Conservation (phyloP, 1,284 basidiomycete genomes). For the Veloboletus limbatus region DNA sequence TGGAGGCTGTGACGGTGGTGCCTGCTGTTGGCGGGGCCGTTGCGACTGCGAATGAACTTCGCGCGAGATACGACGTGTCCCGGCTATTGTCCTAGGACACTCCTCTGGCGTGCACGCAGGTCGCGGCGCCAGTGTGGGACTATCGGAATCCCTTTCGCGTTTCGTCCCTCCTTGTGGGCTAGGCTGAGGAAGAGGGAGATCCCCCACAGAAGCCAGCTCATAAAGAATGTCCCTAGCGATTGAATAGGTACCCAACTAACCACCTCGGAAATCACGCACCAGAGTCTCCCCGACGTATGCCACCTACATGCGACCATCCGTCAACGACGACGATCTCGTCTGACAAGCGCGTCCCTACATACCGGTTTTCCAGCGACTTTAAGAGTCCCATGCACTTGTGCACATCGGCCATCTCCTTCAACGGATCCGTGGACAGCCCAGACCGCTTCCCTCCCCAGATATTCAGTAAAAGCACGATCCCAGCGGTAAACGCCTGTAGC, state of each 20-base stretch:
- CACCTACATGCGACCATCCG: constrained; percentile 15
- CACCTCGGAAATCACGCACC: constrained; percentile 18
- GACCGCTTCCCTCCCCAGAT: constrained; percentile 54
- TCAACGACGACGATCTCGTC: not conserved
- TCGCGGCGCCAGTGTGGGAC: constrained; percentile 14
- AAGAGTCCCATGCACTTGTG: constrained; percentile 59
- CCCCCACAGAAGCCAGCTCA: constrained; percentile 64
- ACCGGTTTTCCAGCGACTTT: constrained; percentile 35
- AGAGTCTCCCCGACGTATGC: constrained; percentile 30
- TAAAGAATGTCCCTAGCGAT: constrained; percentile 59
- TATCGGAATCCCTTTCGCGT: constrained; percentile 58
- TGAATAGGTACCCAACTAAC: not conserved
- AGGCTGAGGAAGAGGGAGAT: constrained; percentile 57
- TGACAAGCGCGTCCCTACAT: not conserved
- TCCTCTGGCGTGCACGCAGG: constrained; percentile 9
- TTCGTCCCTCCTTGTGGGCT: constrained; percentile 51
- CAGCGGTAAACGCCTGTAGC: constrained; percentile 44
- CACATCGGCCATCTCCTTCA: constrained; percentile 59
- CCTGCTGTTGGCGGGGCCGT: constrained; percentile 8
- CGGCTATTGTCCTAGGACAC: constrained; percentile 31
- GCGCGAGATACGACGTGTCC: constrained; percentile 33
- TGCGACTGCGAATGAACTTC: constrained; percentile 17
- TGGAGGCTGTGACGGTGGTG: not conserved
- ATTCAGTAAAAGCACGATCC: constrained; percentile 51
- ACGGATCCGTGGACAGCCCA: constrained; percentile 45